These are phyloP conservation scores for Acanthamoeba lenticulata DNA, from an alignment of 208 protist species.

Conservation along the genomic window DNA sequence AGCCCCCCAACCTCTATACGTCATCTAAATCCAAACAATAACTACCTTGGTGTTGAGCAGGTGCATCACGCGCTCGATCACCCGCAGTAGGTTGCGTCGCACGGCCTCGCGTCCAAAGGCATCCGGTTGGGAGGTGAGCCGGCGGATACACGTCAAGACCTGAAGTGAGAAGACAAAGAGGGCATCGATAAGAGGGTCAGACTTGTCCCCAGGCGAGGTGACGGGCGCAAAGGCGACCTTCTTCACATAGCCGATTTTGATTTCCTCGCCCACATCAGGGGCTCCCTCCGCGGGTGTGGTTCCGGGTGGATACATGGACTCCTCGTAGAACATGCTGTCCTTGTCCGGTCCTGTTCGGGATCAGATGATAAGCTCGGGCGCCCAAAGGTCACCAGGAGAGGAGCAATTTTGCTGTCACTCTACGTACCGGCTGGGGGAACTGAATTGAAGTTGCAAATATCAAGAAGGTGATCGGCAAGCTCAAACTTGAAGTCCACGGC, in stretches of 20 bases:
- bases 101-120: not conserved
- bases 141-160: not conserved
- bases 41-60: slow-evolving; percentile 24
- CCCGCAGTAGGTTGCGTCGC: not conserved
- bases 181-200: not conserved
- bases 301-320: not conserved
- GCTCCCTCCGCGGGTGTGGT: too few species aligned
- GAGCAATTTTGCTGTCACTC: not conserved
- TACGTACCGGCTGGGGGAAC: not conserved
- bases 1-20: too few species aligned
- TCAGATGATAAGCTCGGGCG: too few species aligned
- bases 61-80: not conserved
- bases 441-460: not conserved
- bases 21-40: not conserved
- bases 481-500: not conserved
- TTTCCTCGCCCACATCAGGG: not conserved
- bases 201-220: not conserved
- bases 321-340: slow-evolving; percentile 11
- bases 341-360: too few species aligned
- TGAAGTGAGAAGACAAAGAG: not conserved
- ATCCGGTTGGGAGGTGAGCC: slow-evolving; percentile 2
- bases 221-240: not conserved
- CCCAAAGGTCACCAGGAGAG: too few species aligned
- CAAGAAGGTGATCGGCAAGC: not conserved
- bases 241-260: not conserved